phyloP scores from a whole-genome alignment of 441 rosid genomes.

The Francoa sonchifolia region DNA sequence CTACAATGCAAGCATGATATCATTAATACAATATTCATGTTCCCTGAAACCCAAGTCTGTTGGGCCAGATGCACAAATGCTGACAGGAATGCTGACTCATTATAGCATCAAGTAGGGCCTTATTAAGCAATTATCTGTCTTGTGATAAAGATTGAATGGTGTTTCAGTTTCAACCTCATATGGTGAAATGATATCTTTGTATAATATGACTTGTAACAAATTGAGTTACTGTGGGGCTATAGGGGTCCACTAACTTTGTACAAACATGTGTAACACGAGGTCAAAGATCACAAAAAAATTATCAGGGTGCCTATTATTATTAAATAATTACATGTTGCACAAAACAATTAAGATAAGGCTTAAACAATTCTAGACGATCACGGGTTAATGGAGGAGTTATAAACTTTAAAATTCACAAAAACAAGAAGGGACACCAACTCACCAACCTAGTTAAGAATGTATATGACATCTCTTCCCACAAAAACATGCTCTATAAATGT shows the following conservation, averaged over 20 bases:
- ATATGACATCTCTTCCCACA: not conserved
- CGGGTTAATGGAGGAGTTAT: constrained; percentile 10
- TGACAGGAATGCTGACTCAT: not conserved
- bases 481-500: not conserved
- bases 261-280: no score
- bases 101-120: constrained; percentile 12
- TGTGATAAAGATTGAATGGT: constrained; percentile 8
- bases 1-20: constrained; percentile 2
- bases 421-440: constrained; percentile 17
- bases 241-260: constrained; percentile 16
- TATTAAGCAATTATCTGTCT: constrained; percentile 5
- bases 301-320: no score
- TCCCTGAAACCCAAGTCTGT: constrained; percentile 8
- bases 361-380: no score
- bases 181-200: no score
- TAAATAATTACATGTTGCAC: no score
- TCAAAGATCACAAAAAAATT: no score
- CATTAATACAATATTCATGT: not conserved
- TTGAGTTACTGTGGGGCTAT: no score
- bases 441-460: constrained; percentile 12
- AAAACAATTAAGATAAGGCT: no score
- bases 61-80: constrained; percentile 6
- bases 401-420: constrained; percentile 8
- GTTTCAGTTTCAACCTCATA: constrained; percentile 17
- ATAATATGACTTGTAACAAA: no score